These are phyloP conservation scores for Melampsora larici-populina DNA, from an alignment of 1,284 basidiomycete genomes.

Conservation along the genomic window DNA sequence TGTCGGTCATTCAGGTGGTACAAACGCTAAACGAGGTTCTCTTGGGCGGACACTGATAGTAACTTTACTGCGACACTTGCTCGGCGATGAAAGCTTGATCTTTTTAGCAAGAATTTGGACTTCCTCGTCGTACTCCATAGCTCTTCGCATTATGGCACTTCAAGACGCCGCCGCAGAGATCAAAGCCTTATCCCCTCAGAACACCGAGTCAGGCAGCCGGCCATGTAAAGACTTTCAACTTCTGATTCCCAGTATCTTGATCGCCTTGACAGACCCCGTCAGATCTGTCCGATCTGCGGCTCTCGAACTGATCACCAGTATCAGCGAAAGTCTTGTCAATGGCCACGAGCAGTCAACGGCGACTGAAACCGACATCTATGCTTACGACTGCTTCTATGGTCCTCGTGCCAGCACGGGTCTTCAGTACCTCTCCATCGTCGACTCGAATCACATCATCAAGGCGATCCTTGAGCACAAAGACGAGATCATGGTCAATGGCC, in stretches of 20 bases:
- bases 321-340: slow-evolving; percentile 10
- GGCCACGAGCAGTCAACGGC: neutral
- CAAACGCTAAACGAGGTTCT: slow-evolving; percentile 7
- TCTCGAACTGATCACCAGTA: slow-evolving; percentile 4
- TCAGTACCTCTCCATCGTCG: slow-evolving; percentile 29
- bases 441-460: slow-evolving; percentile 22
- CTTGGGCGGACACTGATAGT: slow-evolving; percentile 15
- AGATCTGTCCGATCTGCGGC: slow-evolving; percentile 36
- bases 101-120: slow-evolving; percentile 42
- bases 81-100: slow-evolving; percentile 26
- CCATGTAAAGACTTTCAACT: slow-evolving; percentile 32
- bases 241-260: slow-evolving; percentile 34
- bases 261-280: slow-evolving; percentile 29
- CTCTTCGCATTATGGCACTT: slow-evolving; percentile 26
- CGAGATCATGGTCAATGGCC: slow-evolving; percentile 27
- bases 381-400: slow-evolving; percentile 41
- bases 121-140: slow-evolving; percentile 22
- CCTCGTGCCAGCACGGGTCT: slow-evolving; percentile 19
- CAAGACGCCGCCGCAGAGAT: slow-evolving; percentile 35
- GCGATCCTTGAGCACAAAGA: slow-evolving; percentile 3
- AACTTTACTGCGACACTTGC: slow-evolving; percentile 3
- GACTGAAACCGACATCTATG: slow-evolving; percentile 35
- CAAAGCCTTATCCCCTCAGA: neutral
- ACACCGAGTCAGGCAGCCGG: neutral
- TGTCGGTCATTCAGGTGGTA: slow-evolving; percentile 15